A percentile compares a stretch with the other conserved stretches of the same genome.
Evolutionary conservation across 768 basidiomycete genomes (phyloP).

Genomic region (Coprinopsis cinerea): DNA sequence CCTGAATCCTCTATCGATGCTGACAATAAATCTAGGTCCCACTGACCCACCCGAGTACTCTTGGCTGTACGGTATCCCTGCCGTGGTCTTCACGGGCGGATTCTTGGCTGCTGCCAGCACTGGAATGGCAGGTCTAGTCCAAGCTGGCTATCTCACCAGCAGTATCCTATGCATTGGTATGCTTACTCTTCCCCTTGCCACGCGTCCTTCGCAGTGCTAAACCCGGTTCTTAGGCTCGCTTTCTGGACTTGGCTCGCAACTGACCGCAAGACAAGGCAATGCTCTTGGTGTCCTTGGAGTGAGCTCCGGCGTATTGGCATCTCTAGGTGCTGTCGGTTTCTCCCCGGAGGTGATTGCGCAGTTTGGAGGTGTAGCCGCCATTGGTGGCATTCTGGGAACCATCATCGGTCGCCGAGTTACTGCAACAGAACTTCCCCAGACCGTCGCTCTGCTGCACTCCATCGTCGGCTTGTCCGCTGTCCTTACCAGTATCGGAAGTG

Average conservation of each 20-base stretch:
- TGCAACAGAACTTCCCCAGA: conserved; percentile 84
- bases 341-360: conserved; percentile 67
- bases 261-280: conserved; percentile 84
- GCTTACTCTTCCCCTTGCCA: conserved; percentile 1
- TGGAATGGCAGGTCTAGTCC: conserved; percentile 80
- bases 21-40: conserved; percentile 41
- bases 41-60: conserved; percentile 86
- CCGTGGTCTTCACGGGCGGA: conserved; percentile 75
- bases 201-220: conserved; percentile 1
- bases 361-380: conserved; percentile 68
- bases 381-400: conserved; percentile 68
- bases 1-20: conserved; percentile 2
- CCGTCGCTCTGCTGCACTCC: conserved; percentile 71
- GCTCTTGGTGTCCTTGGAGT: conserved; percentile 85
- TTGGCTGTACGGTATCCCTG: conserved; percentile 77
- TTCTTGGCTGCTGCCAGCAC: conserved; percentile 79
- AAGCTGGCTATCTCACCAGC: conserved; percentile 82
- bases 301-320: conserved; percentile 72
- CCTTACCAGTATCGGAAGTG: conserved; percentile 78
- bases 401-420: conserved; percentile 79
- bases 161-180: conserved; percentile 82
- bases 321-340: conserved; percentile 80
- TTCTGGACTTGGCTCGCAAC: conserved; percentile 73
- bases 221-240: conserved; percentile 49
- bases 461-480: conserved; percentile 90